Base-by-base conservation (phyloP, 164 flowering plant species). In the Aristolochia californica region DNA sequence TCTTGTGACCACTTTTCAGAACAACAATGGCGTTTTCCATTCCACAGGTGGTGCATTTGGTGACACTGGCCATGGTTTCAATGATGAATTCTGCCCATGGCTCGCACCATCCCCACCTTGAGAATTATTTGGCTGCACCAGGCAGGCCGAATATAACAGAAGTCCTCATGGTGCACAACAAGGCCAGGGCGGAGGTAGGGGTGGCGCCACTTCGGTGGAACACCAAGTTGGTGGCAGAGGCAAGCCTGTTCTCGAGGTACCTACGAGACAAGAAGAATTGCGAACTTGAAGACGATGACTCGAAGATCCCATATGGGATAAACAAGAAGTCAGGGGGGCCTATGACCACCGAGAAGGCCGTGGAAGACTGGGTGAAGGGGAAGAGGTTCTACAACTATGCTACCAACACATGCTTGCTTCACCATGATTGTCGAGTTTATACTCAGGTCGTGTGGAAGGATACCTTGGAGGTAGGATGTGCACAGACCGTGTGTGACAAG, bases 361-460 rank as follows among this genome's bases (percentile, higher is more conserved):
- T 82, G 45, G 79, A 70, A 30, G 5, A 45, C 1, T 87, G 95
- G 89, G 84, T 82, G 51, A 63, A 67, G 25, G 76, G 77, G 80
- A 81, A 77, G 76, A 59, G n/a, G 22, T 82, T 47, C 65, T 86
- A 86, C 68, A 60, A 76, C 56, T 65, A 78, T 57, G 62, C 59
- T 0, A 40, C 63, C 56, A 82, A 83, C 66, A 28, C 84, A 0
- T 85, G 94, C 25, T 70, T 48, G 5, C 57, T 71, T 2, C 53
- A 60, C 7, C 82, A 77, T 45, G 38, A 25, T 56, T 85, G 93
- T 28, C 84, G 81, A 0, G 79, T 75, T 2, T 82, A 83, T 59
- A 77, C 67, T 5, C 89, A 85, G 71, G 85, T 86, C 48, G 89
- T 83, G 48, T 86, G 94, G 94, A 77, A 56, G 70, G 73, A 30